These are phyloP conservation scores for Tarenaya hassleriana DNA, from an alignment of 345 rosid species.

Conservation along the genomic window DNA sequence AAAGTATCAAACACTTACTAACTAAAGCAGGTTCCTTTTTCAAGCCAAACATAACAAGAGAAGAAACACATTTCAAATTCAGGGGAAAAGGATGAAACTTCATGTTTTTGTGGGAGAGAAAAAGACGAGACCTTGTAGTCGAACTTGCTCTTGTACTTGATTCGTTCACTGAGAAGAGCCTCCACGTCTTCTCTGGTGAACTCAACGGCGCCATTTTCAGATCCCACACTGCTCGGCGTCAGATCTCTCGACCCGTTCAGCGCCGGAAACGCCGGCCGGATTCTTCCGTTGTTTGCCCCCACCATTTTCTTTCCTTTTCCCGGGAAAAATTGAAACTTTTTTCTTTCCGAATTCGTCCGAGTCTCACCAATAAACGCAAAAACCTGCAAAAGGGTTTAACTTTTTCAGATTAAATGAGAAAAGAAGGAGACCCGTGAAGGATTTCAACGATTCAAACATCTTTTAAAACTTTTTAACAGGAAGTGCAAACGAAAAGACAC, in stretches of 20 bases:
- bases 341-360: conserved; percentile 20
- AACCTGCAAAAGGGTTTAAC: conserved; percentile 3
- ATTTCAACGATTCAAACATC: conserved; percentile 23
- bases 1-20: not conserved
- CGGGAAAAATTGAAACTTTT: conserved; percentile 11
- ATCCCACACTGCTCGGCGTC: conserved; percentile 45
- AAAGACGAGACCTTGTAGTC: conserved; percentile 65
- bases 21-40: not conserved
- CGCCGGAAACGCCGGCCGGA: conserved; percentile 48
- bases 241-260: conserved; percentile 54
- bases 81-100: not conserved
- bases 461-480: conserved; percentile 7
- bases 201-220: conserved; percentile 53
- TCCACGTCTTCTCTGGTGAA: conserved; percentile 64
- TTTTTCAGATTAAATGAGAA: conserved; percentile 2
- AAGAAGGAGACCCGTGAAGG: conserved; percentile 32
- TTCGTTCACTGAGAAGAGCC: conserved; percentile 47
- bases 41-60: not conserved
- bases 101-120: conserved; percentile 4
- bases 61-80: conserved; percentile 9
- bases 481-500: conserved; percentile 20
- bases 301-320: conserved; percentile 36
- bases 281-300: conserved; percentile 44
- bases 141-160: conserved; percentile 61
- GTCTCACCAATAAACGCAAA: conserved; percentile 4